A percentile compares a stretch with the other conserved stretches of the same genome.
These are phyloP conservation scores for Ceratobasidium sp. DNA, from an alignment of 1,284 basidiomycete genomes.

Conservation along the genomic window DNA sequence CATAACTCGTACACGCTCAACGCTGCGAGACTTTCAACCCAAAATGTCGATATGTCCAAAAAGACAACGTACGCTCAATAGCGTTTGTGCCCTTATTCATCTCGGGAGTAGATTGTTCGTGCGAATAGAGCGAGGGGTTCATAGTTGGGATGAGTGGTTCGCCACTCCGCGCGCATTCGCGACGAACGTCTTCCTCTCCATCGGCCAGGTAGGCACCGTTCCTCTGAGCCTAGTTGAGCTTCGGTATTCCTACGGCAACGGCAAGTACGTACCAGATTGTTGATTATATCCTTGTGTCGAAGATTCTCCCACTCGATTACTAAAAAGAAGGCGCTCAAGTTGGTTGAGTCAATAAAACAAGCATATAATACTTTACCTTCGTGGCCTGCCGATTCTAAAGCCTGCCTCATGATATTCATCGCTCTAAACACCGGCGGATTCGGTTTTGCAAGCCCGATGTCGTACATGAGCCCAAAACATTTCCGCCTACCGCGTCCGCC, in stretches of 20 bases:
- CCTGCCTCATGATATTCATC: constrained; percentile 69
- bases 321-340: neutral
- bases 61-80: constrained; percentile 41
- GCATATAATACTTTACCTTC: constrained; percentile 61
- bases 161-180: constrained; percentile 57
- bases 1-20: constrained; percentile 68
- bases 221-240: constrained; percentile 32
- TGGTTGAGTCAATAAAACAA: neutral
- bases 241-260: neutral
- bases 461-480: constrained; percentile 74
- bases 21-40: neutral
- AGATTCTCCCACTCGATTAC: constrained; percentile 59
- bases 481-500: constrained; percentile 67
- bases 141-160: constrained; percentile 70
- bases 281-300: constrained; percentile 47
- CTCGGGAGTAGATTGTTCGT: constrained; percentile 23
- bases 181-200: constrained; percentile 48
- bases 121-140: constrained; percentile 54
- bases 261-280: constrained; percentile 29
- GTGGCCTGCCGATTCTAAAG: constrained; percentile 77
- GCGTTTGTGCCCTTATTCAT: constrained; percentile 36
- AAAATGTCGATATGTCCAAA: constrained; percentile 28
- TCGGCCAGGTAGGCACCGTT: constrained; percentile 51
- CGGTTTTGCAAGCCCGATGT: constrained; percentile 74
- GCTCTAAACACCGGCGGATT: constrained; percentile 79